These are phyloP conservation scores for Didymella arachidicola DNA, from an alignment of 2,329 filamentous ascomycete species.

Conservation along the genomic window DNA sequence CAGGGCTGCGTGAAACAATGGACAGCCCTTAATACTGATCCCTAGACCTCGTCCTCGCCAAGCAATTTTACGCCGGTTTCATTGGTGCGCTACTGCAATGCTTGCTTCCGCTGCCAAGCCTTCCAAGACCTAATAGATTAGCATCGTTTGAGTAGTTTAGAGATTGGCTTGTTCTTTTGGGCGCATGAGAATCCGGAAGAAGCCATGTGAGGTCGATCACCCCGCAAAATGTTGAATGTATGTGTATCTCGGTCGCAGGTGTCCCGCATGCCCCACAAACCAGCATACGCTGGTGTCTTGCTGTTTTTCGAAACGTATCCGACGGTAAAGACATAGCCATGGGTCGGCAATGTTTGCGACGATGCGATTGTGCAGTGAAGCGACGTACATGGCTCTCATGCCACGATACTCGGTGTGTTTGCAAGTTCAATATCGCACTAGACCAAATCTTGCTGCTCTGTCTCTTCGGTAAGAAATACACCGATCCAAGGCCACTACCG, in stretches of 20 bases:
- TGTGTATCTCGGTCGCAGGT: conserved; percentile 11
- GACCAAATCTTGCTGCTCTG: not conserved
- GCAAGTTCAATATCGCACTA: not conserved
- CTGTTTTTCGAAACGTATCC: not conserved
- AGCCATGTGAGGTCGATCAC: conserved; percentile 14
- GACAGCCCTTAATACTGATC: conserved; percentile 11
- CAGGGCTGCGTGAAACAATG: conserved; percentile 14
- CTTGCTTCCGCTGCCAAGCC: conserved; percentile 17
- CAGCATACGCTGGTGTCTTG: not conserved
- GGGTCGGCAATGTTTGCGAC: not conserved
- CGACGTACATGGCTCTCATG: not conserved
- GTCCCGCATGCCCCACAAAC: conserved; percentile 7
- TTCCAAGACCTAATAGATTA: conserved; percentile 17
- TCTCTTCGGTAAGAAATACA: not conserved
- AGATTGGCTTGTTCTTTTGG: not conserved
- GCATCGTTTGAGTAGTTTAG: conserved; percentile 1
- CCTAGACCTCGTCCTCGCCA: not conserved
- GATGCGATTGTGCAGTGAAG: not conserved
- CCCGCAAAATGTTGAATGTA: conserved; percentile 10
- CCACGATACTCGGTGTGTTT: not conserved
- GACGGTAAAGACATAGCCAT: not conserved
- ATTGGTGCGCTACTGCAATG: conserved; percentile 17
- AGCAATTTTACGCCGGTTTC: not conserved
- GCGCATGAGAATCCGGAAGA: not conserved
- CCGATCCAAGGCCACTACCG: not conserved